A percentile compares a stretch with the other conserved stretches of the same genome.
phyloP scores from a whole-genome alignment of 2,329 filamentous ascomycete species.

The Fusarium illudens region DNA sequence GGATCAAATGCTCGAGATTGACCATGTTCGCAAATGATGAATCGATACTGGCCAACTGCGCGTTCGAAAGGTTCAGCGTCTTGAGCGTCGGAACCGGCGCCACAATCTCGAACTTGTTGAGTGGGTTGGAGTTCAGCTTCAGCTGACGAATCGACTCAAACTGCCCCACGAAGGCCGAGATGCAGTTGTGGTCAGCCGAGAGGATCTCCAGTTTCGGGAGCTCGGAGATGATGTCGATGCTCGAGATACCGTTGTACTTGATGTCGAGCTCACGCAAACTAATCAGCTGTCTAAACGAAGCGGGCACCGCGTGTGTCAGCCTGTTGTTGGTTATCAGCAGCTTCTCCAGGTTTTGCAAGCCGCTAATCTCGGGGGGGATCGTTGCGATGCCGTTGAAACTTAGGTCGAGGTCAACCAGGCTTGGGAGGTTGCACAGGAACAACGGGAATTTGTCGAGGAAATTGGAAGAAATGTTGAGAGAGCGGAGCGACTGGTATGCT shows the following conservation, averaged over 20 bases:
- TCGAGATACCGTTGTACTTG: slow-evolving; percentile 89
- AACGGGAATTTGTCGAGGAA: slow-evolving; percentile 84
- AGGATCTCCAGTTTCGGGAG: slow-evolving; percentile 88
- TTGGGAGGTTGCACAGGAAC: slow-evolving; percentile 83
- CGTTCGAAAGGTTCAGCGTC: slow-evolving; percentile 87
- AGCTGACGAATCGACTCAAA: slow-evolving; percentile 86
- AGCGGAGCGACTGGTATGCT: slow-evolving; percentile 79
- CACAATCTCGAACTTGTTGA: slow-evolving; percentile 90
- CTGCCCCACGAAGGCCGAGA: slow-evolving; percentile 89
- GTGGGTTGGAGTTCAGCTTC: slow-evolving; percentile 91
- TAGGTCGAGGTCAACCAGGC: slow-evolving; percentile 90
- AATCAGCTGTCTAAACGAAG: slow-evolving; percentile 74
- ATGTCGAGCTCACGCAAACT: slow-evolving; percentile 92
- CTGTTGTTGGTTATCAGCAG: slow-evolving; percentile 97
- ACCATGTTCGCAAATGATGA: slow-evolving; percentile 87
- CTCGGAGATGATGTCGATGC: slow-evolving; percentile 85
- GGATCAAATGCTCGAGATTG: slow-evolving; percentile 84
- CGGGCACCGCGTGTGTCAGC: slow-evolving; percentile 77
- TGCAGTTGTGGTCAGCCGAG: slow-evolving; percentile 89
- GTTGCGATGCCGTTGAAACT: slow-evolving; percentile 92
- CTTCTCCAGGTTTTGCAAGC: slow-evolving; percentile 81
- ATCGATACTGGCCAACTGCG: slow-evolving; percentile 90
- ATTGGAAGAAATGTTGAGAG: slow-evolving; percentile 93
- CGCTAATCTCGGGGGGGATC: slow-evolving; percentile 80
- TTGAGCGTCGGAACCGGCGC: slow-evolving; percentile 82